Base-by-base conservation (phyloP, 345 rosid species). In the Pugionium dolabratum region DNA sequence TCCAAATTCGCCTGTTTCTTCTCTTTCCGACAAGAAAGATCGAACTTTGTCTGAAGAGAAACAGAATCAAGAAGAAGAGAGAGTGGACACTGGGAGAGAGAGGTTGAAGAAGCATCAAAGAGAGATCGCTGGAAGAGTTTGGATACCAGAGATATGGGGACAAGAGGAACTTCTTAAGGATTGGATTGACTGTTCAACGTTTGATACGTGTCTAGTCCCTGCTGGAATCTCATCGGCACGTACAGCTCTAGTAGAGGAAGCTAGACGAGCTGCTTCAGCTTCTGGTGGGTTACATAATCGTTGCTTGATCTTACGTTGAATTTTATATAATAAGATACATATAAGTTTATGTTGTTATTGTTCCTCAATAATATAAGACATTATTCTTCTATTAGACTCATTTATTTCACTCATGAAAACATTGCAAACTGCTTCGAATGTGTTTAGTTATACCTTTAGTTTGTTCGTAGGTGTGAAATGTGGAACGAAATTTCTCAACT, bases 81-180 rank as follows among this genome's bases (percentile, higher is more conserved):
- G 47, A 52, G 75, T 56, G 9, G 79, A 58, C 9, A 30, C 42
- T 54, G 86, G 77, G 31, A 76, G 79, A 47, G 86, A 82, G 52
- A 80, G 75, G 68, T 65, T 82, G 41, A 77, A 59, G 75, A 77
- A 72, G 59, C 78, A 80, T 31, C 77, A 79, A 56, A 71, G 37
- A 51, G 84, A 82, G 34, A 70, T 84, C n/a, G 91, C 91, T 2
- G 96, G 90, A 4, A 75, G 73, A 55, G 94, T 86, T 58, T 86
- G 96, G 96, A 86, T 90, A 26, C 96, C 98, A 2, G 98, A 93
- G 6, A 82, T 79, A 69, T 88, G 96, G 98, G 97, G 94, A 3
- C 96, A 93, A 66, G 97, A 93, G 59, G 83, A 82, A 54, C 77
- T 85, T 44, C 75, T 93, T 62, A 83, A 85, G 74, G 97, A 88